Conservation (phyloP, 805 yeast species). For the Yamadazyma akitaensis region DNA sequence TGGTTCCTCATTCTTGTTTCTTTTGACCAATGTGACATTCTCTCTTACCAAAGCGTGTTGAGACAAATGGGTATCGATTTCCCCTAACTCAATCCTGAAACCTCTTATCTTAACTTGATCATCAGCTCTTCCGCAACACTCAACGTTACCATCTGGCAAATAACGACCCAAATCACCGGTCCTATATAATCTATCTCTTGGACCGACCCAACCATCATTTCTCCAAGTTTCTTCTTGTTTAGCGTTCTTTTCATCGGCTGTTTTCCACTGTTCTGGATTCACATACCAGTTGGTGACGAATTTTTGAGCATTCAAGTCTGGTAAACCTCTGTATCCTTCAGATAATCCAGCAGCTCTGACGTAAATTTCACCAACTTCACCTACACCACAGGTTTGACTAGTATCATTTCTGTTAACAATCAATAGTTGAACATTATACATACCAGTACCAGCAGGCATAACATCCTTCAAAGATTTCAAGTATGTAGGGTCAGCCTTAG, state of each 20-base stretch:
- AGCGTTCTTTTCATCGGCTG: conserved; percentile 45
- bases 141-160: conserved; percentile 95
- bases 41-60: conserved; percentile 92
- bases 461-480: conserved; percentile 85
- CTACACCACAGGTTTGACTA: conserved; percentile 92
- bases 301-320: conserved; percentile 83
- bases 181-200: conserved; percentile 92
- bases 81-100: conserved; percentile 96
- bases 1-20: conserved; percentile 91
- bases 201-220: conserved; percentile 77
- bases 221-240: conserved; percentile 59
- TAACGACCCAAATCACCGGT: conserved; percentile 98
- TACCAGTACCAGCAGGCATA: conserved; percentile 98
- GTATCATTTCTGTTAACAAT: conserved; percentile 90
- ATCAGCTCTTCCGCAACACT: conserved; percentile 98
- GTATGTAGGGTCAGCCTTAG: conserved; percentile 64
- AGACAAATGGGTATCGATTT: conserved; percentile 94
- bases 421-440: conserved; percentile 89
- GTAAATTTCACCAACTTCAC: conserved; percentile 98
- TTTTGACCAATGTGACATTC: conserved; percentile 85
- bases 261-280: conserved; percentile 59
- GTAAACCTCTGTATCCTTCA: conserved; percentile 91
- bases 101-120: conserved; percentile 99
- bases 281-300: conserved; percentile 92
- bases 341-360: conserved; percentile 98